Conservation (phyloP, 495 filamentous ascomycete species). For the Massariosphaeria phaeospora region DNA sequence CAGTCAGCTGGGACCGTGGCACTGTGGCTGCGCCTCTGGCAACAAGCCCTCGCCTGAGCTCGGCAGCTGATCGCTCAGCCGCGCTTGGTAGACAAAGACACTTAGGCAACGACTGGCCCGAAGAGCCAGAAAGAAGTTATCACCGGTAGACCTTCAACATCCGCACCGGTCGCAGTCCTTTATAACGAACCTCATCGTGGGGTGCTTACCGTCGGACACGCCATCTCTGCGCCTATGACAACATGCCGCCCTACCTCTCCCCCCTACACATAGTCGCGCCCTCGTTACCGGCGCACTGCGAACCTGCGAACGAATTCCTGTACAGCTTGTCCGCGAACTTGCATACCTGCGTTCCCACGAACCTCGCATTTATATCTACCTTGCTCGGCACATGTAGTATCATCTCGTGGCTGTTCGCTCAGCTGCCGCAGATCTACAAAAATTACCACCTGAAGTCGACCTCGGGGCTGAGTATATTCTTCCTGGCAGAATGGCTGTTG, state of each 20-base stretch:
- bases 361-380: constrained; percentile 61
- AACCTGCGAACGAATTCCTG: constrained; percentile 57
- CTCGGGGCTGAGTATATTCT: constrained; percentile 63
- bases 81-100: neutral
- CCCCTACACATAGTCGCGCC: constrained; percentile 30
- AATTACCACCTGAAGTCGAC: constrained; percentile 63
- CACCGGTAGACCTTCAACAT: neutral
- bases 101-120: neutral
- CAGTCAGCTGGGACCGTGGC: constrained; percentile 26
- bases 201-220: constrained; percentile 12
- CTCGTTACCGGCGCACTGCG: constrained; percentile 57
- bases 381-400: constrained; percentile 62
- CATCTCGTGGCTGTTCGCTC: constrained; percentile 70
- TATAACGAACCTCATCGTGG: constrained; percentile 2
- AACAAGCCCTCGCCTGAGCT: constrained; percentile 25
- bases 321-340: constrained; percentile 55
- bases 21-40: constrained; percentile 26
- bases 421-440: constrained; percentile 69
- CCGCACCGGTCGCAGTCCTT: neutral
- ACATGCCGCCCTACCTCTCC: constrained; percentile 31
- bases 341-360: constrained; percentile 62
- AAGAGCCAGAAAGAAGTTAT: no score
- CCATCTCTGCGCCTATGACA: constrained; percentile 31
- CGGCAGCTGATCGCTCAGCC: constrained; percentile 20
- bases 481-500: constrained; percentile 64